A percentile compares a stretch with the other conserved stretches of the same genome.
phyloP scores from a whole-genome alignment of 2,329 filamentous ascomycete genomes.

The Scedosporium dehoogii region DNA sequence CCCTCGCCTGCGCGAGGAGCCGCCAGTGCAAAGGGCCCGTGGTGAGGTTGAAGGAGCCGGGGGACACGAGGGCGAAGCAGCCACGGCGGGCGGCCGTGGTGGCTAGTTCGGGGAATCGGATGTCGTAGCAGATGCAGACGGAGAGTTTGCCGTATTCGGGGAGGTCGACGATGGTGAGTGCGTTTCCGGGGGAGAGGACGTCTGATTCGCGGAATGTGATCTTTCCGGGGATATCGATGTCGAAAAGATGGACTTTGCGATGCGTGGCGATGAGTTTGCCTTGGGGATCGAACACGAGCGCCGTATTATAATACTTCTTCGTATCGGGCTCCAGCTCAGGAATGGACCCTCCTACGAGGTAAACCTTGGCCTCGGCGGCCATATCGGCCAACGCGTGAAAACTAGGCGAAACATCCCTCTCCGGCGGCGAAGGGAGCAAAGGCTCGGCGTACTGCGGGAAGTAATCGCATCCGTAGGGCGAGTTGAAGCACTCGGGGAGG shows the following conservation, averaged over 20 bases:
- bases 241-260: conserved; percentile 92
- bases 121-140: conserved; percentile 93
- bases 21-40: conserved; percentile 91
- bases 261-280: conserved; percentile 79
- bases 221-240: conserved; percentile 93
- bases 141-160: conserved; percentile 82
- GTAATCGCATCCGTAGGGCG: conserved; percentile 78
- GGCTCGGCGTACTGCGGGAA: conserved; percentile 90
- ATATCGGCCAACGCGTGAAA: conserved; percentile 76
- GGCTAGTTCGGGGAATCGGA: conserved; percentile 90
- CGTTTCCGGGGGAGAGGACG: conserved; percentile 75
- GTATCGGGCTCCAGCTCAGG: conserved; percentile 59
- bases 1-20: conserved; percentile 69
- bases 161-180: conserved; percentile 75
- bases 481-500: conserved; percentile 98
- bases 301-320: conserved; percentile 80
- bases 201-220: conserved; percentile 88
- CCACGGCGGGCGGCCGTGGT: conserved; percentile 78
- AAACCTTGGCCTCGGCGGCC: conserved; percentile 68
- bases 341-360: conserved; percentile 85
- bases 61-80: conserved; percentile 84
- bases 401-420: conserved; percentile 61
- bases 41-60: conserved; percentile 93
- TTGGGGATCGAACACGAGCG: conserved; percentile 67
- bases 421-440: conserved; percentile 66